These are phyloP conservation scores for Kodamaea ohmeri DNA, from an alignment of 1,139 yeast genomes.

Conservation along the genomic window DNA sequence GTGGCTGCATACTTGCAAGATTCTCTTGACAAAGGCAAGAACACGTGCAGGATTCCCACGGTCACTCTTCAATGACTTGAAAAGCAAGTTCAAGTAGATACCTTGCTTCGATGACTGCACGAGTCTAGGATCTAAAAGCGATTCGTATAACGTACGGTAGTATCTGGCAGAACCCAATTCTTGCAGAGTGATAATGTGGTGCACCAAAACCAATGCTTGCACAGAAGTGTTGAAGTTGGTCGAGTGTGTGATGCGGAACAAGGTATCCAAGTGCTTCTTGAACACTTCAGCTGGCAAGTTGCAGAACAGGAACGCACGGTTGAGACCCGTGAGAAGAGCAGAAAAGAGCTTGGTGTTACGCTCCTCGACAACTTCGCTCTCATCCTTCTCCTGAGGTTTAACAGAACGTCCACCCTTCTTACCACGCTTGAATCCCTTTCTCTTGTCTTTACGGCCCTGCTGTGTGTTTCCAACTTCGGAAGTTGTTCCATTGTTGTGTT, in stretches of 20 bases:
- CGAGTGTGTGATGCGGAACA: constrained; percentile 89
- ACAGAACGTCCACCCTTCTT: constrained; percentile 82
- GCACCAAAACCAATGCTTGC: constrained; percentile 83
- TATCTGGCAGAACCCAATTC: constrained; percentile 67
- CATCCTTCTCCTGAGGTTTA: constrained; percentile 61
- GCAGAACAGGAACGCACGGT: constrained; percentile 94
- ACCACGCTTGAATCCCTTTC: constrained; percentile 50
- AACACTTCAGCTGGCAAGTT: constrained; percentile 70
- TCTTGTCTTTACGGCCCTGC: constrained; percentile 52
- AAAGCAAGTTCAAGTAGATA: constrained; percentile 79
- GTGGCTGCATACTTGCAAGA: constrained; percentile 76
- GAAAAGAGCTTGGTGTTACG: constrained; percentile 82
- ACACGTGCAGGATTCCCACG: constrained; percentile 57
- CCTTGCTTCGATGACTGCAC: constrained; percentile 85
- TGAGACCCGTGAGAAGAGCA: constrained; percentile 90
- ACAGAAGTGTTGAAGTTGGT: constrained; percentile 92
- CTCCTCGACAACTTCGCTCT: constrained; percentile 74
- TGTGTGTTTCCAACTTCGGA: constrained; percentile 42
- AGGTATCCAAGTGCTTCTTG: constrained; percentile 74
- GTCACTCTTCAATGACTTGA: constrained; percentile 80
- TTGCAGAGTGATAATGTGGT: constrained; percentile 67
- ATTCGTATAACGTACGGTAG: constrained; percentile 86
- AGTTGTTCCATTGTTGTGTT: constrained; percentile 35
- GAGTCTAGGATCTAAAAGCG: constrained; percentile 81
- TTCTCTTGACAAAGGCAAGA: constrained; percentile 87